Evolutionary conservation across 1,139 yeast genomes (phyloP), one percentile per base, ranked within the genome.

Genomic region (Candida frijolesensis): DNA sequence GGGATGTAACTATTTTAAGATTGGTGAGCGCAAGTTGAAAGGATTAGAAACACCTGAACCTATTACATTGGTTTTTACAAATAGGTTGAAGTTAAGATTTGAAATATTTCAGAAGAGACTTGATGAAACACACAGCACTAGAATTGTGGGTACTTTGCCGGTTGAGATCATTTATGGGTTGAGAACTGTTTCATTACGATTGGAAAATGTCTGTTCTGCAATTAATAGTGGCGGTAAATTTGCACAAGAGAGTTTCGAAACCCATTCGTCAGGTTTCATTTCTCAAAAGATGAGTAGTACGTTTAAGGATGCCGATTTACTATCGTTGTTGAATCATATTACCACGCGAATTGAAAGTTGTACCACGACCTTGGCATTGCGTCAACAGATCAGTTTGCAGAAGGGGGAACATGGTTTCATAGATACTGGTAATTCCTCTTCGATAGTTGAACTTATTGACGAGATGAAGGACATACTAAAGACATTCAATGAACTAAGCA

Each of bases 31-130:
- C 62, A 91, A 91, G 65, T 76, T 95, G 60, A 94, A 95, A 68
- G 99, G 99, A 25, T 78, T 95, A 39, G 99, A 95, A 79, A 87
- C 92, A 38, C 96, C 96, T 1, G 99, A 95, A 64, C 79, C 80
- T 44, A 85, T 95, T 34, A 88, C 96, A 11, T 77, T 91, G 49
- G 84, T 84, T 0, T 92, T 86, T 70, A 96, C 98, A 2, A 76
- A 77, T 53, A 74, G 76, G 42, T 72, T 94, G 52, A 78, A 77
- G 14, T 75, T 87, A 11, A 77, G 97, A 57, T 72, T 72, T 59
- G 79, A 76, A 52, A 63, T 81, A 45, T 68, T 72, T 62, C 64
- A 70, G 57, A 67, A 73, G 56, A 53, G 70, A 34, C 44, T 63
- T 33, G 56, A 63, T 14, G 54, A 52, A 42, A 53, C 51, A 19